Conservation (phyloP, 495 filamentous ascomycete genomes). For the Talaromyces stipitatus region DNA sequence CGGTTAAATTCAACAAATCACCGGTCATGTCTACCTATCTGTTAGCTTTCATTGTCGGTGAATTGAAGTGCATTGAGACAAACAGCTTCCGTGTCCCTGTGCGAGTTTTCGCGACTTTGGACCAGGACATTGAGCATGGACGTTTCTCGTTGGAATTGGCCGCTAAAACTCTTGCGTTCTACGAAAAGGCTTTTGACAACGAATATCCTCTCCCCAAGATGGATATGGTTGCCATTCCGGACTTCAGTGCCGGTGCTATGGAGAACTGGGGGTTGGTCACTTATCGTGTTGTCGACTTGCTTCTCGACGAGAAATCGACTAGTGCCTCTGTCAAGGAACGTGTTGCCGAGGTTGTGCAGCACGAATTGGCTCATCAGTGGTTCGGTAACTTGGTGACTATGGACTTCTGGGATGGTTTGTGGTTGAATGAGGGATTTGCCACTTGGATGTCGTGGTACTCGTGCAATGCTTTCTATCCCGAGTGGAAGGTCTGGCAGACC, state of each 20-base stretch:
- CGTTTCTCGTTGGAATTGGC: slow-evolving; percentile 58
- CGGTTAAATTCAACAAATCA: slow-evolving; percentile 58
- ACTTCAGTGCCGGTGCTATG: slow-evolving; percentile 93
- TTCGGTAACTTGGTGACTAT: slow-evolving; percentile 98
- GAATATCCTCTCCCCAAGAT: slow-evolving; percentile 68
- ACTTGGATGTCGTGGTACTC: slow-evolving; percentile 74
- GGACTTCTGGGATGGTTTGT: slow-evolving; percentile 99
- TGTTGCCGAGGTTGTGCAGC: slow-evolving; percentile 89
- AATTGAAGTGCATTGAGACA: slow-evolving; percentile 58
- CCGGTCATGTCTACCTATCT: slow-evolving; percentile 66
- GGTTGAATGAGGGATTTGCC: slow-evolving; percentile 97
- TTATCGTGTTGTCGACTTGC: slow-evolving; percentile 84
- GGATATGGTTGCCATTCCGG: slow-evolving; percentile 97
- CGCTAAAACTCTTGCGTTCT: slow-evolving; percentile 46
- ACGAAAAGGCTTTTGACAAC: slow-evolving; percentile 48
- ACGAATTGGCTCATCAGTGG: slow-evolving; percentile 98
- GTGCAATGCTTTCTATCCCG: slow-evolving; percentile 74
- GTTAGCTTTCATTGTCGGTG: slow-evolving; percentile 60
- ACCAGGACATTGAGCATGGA: slow-evolving; percentile 58
- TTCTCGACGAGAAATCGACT: slow-evolving; percentile 86
- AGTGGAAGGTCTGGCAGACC: slow-evolving; percentile 98
- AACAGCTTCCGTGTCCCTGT: slow-evolving; percentile 59
- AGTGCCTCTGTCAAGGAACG: slow-evolving; percentile 90
- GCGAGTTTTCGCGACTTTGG: slow-evolving; percentile 55
- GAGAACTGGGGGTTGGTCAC: slow-evolving; percentile 99